Base-by-base conservation (phyloP, 805 yeast genomes). In the Candida xiaguanensis region DNA sequence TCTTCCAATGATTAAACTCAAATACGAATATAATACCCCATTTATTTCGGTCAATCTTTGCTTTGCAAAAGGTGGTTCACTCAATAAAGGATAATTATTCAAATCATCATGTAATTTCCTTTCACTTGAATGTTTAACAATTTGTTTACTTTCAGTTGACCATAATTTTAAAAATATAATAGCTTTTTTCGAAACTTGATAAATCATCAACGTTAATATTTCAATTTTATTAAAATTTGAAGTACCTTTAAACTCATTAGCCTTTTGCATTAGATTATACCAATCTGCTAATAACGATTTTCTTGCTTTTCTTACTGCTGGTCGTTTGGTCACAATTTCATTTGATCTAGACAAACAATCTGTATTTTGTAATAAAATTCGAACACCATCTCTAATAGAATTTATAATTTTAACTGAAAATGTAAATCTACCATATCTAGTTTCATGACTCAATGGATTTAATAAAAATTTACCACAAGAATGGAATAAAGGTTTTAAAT, bases 291-390 rank as follows among this genome's bases (percentile, higher is more conserved):
- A 68, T 40, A 85, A 59, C 27, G 78, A 70, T 56, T 85, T 85
- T 47, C 95, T 71, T 38, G 79, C 68, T 46, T 74, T 78, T 40
- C 86, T 66, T 12, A 85, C 76, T 3, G 74, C 56, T 2, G 86
- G 81, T 36, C 76, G 72, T 44, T 73, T 71, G 45, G 79, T 77
- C 4, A 85, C 90, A 33, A 83, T 70, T 22, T 79, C 80, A 47
- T 82, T 81, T 1, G 88, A 77, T 47, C 93, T 66, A 1, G 93
- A 84, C 14, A 85, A 73, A 61, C 91, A 84, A 43, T 80, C 82
- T 0, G 91, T 83, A 38, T 75, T 72, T 43, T 79, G 81, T 25
- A 85, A 60, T 36, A 85, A 61, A 13, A 67, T 54, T 44, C 85
- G 70, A 2, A 85, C 86, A 23, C 93, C 91, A 55, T 82, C 86